Conservation (phyloP, 1,284 basidiomycete species). For the Marasmius oreades region DNA sequence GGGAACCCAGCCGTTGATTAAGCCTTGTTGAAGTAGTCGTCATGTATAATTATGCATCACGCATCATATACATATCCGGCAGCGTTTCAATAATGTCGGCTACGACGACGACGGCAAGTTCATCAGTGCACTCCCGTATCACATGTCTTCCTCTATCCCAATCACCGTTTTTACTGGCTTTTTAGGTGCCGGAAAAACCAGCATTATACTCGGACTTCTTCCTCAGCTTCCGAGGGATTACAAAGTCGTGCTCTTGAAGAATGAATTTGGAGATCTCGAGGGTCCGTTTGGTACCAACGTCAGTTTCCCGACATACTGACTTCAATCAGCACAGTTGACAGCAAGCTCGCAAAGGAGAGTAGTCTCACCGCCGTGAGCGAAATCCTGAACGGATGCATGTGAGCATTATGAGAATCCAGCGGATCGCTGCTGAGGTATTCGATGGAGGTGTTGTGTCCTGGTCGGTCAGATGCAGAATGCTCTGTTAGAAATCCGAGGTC, state of each 20-base stretch:
- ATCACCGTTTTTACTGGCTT: slow-evolving; percentile 88
- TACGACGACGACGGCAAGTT: too few species aligned
- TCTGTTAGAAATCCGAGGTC: slow-evolving; percentile 80
- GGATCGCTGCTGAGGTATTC: background rate
- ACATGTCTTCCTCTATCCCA: slow-evolving; percentile 44
- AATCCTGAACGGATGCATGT: slow-evolving; percentile 93
- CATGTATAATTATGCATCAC: background rate
- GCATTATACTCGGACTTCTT: slow-evolving; percentile 80
- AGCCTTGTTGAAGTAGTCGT: background rate
- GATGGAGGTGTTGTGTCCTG: slow-evolving; percentile 78
- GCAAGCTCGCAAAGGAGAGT: slow-evolving; percentile 80
- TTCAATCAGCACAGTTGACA: slow-evolving; percentile 59
- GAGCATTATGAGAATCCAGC: slow-evolving; percentile 19
- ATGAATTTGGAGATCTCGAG: slow-evolving; percentile 84
- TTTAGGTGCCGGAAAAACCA: slow-evolving; percentile 71
- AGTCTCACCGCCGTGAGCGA: slow-evolving; percentile 83
- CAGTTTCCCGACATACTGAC: background rate
- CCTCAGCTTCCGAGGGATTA: slow-evolving; percentile 79
- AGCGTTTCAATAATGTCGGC: too few species aligned
- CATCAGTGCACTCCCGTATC: too few species aligned
- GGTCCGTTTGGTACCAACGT: slow-evolving; percentile 35
- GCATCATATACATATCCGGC: too few species aligned
- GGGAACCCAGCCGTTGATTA: background rate
- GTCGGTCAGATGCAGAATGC: slow-evolving; percentile 92
- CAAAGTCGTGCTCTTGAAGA: slow-evolving; percentile 84